Percentiles rank a stretch among this genome's conserved stretches.
phyloP scores from a whole-genome alignment of 805 yeast genomes.

The Suhomyces faveliae region DNA sequence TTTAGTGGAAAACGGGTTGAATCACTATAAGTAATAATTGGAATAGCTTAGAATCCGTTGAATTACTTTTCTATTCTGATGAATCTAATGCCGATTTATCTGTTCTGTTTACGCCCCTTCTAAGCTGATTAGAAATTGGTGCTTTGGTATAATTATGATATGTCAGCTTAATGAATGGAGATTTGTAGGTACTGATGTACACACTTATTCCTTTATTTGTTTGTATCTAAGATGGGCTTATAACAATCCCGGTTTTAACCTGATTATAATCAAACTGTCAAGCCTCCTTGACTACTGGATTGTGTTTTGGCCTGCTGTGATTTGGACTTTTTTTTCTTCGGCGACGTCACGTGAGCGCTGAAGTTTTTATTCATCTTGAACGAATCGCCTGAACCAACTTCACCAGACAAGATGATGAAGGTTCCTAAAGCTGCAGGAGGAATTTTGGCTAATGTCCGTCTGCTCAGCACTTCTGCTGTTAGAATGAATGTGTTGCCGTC shows the following conservation, averaged over 20 bases:
- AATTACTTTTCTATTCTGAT: not conserved
- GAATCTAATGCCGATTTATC: not conserved
- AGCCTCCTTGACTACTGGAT: not conserved
- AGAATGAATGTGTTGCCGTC: constrained; percentile 23
- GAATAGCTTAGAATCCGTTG: not conserved
- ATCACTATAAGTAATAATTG: not conserved
- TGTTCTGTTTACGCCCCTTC: not conserved
- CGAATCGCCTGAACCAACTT: not conserved
- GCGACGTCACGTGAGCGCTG: constrained; percentile 4
- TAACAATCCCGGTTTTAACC: not conserved
- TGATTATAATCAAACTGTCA: not conserved
- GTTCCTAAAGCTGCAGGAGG: not conserved
- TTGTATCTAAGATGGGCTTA: not conserved
- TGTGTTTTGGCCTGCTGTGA: not conserved
- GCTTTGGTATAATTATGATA: not conserved
- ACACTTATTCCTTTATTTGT: not conserved
- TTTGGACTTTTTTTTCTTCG: constrained; percentile 2
- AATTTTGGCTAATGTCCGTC: constrained; percentile 4
- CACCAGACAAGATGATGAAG: not conserved
- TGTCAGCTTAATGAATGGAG: not conserved
- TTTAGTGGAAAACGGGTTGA: not conserved
- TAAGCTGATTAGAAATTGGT: not conserved
- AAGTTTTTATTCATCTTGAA: not conserved
- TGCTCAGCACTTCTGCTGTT: not conserved
- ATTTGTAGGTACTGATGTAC: not conserved